Evolutionary conservation across 139 green algal species (phyloP), one percentile per base, ranked within the genome.

Genomic region (Spirogloea muscicola): DNA sequence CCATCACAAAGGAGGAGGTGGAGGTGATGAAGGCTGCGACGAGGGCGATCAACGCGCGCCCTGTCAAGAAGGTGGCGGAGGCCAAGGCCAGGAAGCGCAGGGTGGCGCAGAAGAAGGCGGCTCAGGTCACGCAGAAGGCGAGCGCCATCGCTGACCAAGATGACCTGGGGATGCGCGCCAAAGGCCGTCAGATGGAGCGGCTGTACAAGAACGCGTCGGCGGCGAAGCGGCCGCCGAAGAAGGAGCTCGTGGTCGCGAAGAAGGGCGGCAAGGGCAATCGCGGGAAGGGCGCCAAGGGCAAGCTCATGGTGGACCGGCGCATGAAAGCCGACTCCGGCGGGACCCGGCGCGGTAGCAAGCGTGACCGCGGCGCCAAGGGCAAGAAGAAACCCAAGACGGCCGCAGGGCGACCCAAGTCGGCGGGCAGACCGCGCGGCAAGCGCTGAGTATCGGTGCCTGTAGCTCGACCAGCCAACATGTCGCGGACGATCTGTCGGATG

Each of bases 31-130:
- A 91, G 71, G 88, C 85, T 16, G 73, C 85, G 18, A 65, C 97
- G 61, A 66, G 80, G 18, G 87, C 89, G 18, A 91, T 97, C 51
- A 87, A 98, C 75, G 85, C 88, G 3, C 85, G 92, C 5, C 90
- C 94, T 34, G 92, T 97, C 76, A 97, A 97, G 80, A 99, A 98
- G 87, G 72, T 80, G 52, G 75, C 68, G 34, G 75, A 82, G 75
- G 75, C 75, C 2, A 82, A 82, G 75, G 68, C 69, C 13, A 0
- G 75, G 7, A 82, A 79, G 68, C 75, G 61, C 27, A 27, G 74
- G n/a, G 36, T 61, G n/a, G 36, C 44, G 10, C 65, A 51, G 67
- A 81, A 81, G 74, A 69, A 78, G 39, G 43, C 77, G 74, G 74
- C 77, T 51, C 46, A 43, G 51, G 74, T 71, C 27, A 29, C 46